Evolutionary conservation across 2,329 filamentous ascomycete genomes (phyloP), one percentile per base, ranked within the genome.

Genomic region (Penicillium sp.): DNA sequence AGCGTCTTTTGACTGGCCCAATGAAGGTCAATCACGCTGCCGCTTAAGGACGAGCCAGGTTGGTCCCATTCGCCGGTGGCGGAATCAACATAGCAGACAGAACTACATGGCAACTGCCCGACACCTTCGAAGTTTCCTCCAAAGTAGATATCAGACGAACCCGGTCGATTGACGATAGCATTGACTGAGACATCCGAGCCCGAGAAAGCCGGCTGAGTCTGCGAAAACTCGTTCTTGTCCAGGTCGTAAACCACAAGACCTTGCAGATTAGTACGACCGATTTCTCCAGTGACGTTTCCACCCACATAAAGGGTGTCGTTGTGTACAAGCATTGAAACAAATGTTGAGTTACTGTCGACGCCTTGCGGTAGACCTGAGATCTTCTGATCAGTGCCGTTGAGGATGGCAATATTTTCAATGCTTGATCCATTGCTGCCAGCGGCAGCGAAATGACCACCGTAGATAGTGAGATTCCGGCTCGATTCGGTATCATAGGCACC

Each of bases 191-290:
- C 85, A 59, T 86, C 82, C 6, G 80, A 78, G 14, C 93, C 92
- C 11, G 81, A 81, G 3, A 97, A 79, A 2, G 88, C 87, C 1
- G 93, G 90, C 66, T 97, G 92, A 2, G 80, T 81, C 54, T 79
- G 78, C 11, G 75, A 72, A 64, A 89, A 92, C 2, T 81, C 79
- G 51, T 83, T 84, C 46, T 78, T 81, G 2, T 78, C 77, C 16
- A 99, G 79, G 69, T 97, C 86, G 72, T 94, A 97, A 0, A 88
- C 82, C 34, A 97, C 77, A 14, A 99, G 78, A 2, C 93, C 94
- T 58, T 82, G 85, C 50, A 97, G 78, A 16, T 76, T 75, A 22
- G 78, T 82, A 31, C 82, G 82, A 50, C 84, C 81, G 43, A 93
- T 78, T 1, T 76, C 61, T 45, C 93, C 94, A 24, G 84, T 87